Evolutionary conservation across 1,284 basidiomycete genomes (phyloP), one percentile per base, ranked within the genome.

Genomic region (Gymnopus androsaceus): DNA sequence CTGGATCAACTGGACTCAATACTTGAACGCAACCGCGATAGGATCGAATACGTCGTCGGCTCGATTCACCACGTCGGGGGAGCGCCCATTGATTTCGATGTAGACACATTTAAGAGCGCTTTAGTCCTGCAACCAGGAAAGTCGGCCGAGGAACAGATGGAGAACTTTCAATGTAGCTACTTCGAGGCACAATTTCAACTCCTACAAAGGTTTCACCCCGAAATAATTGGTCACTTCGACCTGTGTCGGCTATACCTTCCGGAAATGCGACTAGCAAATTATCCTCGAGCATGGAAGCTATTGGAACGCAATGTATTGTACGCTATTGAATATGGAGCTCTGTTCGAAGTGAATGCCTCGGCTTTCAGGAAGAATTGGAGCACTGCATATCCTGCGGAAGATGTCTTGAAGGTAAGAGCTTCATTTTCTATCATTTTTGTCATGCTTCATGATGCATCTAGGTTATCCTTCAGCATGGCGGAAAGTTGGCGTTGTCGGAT

Each of bases 291-390:
- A 8, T 88, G 84, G 82, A 68, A 75, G 31, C 86, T 84, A 66
- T 74, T 95, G 28, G 76, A 83, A 66, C 75, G 94, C 58, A 99
- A 99, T 68, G 75, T 99, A 57, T 66, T 69, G 25, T 88, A 77
- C 57, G 95, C 88, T 0, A 31, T 31, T 1, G 82, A 68, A 74
- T 98, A 98, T 70, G 96, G 95, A 0, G 95, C 92, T 4, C 71
- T 98, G 55, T 98, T 99, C 67, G 96, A 99, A 72, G 77, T 92
- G 52, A 98, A 97, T 67, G 89, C 94, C 11, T 92, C 97, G 5
- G 93, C 95, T 4, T 87, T 98, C 64, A 76, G 94, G 61, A 99
- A 99, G 70, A 19, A 46, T 2, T 99, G 97, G 96, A 66, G 72
- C 19, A 83, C 86, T 6, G 82, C 90, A 3, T 98, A 97, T 72